A percentile compares a stretch with the other conserved stretches of the same genome.
Conservation (phyloP, 768 basidiomycete genomes). For the Podaxis sp. region DNA sequence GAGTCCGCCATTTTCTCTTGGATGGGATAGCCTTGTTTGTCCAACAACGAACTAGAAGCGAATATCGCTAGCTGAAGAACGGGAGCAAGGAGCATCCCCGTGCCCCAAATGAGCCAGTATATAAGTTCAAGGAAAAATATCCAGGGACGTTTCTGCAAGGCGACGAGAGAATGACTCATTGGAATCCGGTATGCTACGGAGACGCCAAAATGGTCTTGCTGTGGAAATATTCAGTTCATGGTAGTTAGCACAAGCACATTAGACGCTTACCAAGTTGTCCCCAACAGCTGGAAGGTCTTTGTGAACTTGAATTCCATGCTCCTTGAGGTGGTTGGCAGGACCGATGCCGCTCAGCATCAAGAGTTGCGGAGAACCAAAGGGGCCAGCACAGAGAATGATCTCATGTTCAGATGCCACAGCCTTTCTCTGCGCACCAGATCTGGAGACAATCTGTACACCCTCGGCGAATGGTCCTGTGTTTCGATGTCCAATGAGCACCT, state of each 20-base stretch:
- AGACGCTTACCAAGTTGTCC: constrained; percentile 47
- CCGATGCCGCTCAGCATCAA: constrained; percentile 81
- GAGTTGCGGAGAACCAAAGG: constrained; percentile 61
- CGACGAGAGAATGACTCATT: constrained; percentile 28
- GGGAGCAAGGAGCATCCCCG: constrained; percentile 30
- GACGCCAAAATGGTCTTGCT: constrained; percentile 40
- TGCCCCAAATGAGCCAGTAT: constrained; percentile 31
- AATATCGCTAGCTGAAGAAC: constrained; percentile 31
- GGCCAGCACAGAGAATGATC: constrained; percentile 45
- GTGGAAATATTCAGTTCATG: neutral
- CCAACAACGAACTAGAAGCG: constrained; percentile 25
- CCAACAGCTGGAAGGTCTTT: constrained; percentile 76
- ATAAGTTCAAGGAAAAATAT: constrained; percentile 28
- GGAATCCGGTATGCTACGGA: constrained; percentile 31
- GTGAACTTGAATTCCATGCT: constrained; percentile 52
- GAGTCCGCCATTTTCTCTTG: constrained; percentile 20
- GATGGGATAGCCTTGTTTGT: constrained; percentile 12
- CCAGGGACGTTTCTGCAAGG: constrained; percentile 24
- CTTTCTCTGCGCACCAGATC: constrained; percentile 35
- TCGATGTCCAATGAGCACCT: constrained; percentile 45
- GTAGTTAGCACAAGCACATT: neutral
- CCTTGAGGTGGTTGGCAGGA: constrained; percentile 54
- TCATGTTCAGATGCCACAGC: constrained; percentile 52
- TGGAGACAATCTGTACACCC: constrained; percentile 58
- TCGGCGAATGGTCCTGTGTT: constrained; percentile 39